Evolutionary conservation across 2,329 filamentous ascomycete species (phyloP).

Genomic region (Talaromyces sp.): DNA sequence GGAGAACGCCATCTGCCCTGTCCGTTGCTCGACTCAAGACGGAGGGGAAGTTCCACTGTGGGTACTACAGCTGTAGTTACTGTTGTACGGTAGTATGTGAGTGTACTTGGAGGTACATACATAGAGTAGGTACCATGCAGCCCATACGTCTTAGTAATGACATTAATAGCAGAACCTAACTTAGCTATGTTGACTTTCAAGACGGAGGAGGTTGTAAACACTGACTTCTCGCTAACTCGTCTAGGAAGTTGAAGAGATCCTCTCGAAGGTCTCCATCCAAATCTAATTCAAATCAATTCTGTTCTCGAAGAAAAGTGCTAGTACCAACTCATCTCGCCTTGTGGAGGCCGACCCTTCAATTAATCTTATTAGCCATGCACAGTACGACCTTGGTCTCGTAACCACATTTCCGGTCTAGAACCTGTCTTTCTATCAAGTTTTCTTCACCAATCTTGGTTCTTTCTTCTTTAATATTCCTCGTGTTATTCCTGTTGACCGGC

Average conservation of each 20-base stretch:
- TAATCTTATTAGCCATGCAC: background rate
- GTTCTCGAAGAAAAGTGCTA: background rate
- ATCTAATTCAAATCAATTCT: background rate
- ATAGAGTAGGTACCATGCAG: background rate
- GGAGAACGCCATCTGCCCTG: slow-evolving; percentile 2
- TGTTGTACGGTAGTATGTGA: background rate
- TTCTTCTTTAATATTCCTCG: background rate
- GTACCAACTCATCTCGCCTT: background rate
- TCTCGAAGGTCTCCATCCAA: background rate
- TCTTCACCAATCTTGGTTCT: background rate
- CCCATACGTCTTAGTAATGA: background rate
- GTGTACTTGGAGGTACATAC: background rate
- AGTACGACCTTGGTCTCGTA: slow-evolving; percentile 6
- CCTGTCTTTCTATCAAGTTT: background rate
- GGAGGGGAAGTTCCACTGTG: slow-evolving; percentile 6
- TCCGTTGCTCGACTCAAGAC: slow-evolving; percentile 4
- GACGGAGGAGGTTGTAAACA: no score
- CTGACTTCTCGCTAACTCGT: background rate
- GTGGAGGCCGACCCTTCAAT: background rate
- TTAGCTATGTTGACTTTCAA: no score
- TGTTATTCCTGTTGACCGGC: background rate
- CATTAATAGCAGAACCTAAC: no score
- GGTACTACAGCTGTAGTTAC: background rate
- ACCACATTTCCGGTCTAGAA: slow-evolving; percentile 4
- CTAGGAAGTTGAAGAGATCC: background rate